phyloP scores from a whole-genome alignment of 495 filamentous ascomycete genomes.

The Aspergillus olivimuriae region DNA sequence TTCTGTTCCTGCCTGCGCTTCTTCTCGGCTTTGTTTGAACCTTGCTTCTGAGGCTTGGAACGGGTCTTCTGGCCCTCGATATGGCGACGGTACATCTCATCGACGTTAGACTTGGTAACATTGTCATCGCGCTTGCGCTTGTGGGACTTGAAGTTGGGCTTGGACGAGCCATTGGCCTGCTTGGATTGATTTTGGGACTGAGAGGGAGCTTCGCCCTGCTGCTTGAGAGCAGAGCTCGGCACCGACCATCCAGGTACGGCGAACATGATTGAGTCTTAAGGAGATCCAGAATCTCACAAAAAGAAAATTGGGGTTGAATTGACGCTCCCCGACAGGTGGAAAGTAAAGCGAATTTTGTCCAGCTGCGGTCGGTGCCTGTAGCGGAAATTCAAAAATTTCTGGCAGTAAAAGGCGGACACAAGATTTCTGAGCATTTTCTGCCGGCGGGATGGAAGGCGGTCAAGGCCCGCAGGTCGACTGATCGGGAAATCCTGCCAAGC shows the following conservation, averaged over 20 bases:
- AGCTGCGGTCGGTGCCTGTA: neutral
- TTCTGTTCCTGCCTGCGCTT: conserved; percentile 37
- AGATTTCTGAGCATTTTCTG: conserved; percentile 9
- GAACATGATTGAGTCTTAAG: conserved; percentile 58
- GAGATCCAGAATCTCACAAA: neutral
- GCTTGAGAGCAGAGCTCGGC: conserved; percentile 59
- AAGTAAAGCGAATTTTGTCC: neutral
- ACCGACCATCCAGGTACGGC: conserved; percentile 88
- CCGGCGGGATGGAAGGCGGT: conserved; percentile 3
- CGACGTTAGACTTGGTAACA: conserved; percentile 66
- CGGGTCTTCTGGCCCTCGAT: conserved; percentile 56
- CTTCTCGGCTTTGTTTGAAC: conserved; percentile 25
- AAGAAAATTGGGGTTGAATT: too few relatives aligned
- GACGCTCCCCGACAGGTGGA: too few relatives aligned
- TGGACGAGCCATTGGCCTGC: conserved; percentile 22
- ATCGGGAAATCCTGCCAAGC: too few relatives aligned
- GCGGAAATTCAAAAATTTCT: conserved; percentile 11
- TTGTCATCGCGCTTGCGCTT: conserved; percentile 53
- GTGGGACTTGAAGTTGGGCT: conserved; percentile 31
- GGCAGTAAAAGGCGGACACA: conserved; percentile 7
- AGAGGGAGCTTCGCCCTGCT: conserved; percentile 48
- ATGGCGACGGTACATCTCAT: conserved; percentile 68
- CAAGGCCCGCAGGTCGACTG: too few relatives aligned
- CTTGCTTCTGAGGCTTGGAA: conserved; percentile 17
- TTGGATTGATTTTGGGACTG: conserved; percentile 20